phyloP scores from a whole-genome alignment of 169 alveolate genomes.

The Eimeria acervulina region DNA sequence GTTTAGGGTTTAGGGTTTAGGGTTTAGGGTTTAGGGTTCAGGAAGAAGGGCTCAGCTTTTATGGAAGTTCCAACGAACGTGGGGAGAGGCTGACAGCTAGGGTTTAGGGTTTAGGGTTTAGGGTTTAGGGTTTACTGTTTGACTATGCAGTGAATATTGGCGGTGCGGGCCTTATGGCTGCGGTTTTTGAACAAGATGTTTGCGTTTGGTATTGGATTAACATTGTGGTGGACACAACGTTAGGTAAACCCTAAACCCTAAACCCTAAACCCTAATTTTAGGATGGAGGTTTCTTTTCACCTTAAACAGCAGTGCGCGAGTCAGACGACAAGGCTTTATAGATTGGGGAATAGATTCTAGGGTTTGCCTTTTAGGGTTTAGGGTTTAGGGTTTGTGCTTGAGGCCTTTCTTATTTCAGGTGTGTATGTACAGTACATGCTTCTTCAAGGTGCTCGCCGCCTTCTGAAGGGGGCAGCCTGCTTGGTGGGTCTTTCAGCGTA shows the following conservation, averaged over 20 bases:
- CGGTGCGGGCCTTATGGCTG: constrained; percentile 40
- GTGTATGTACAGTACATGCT: not conserved
- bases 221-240: constrained; percentile 75
- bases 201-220: constrained; percentile 82
- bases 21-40: not conserved
- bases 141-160: constrained; percentile 36
- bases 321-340: not conserved
- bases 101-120: not conserved
- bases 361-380: not conserved
- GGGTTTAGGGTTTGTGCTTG: constrained; percentile 17
- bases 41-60: not conserved
- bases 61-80: not conserved
- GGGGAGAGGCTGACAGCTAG: no score
- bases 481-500: not conserved
- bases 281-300: not conserved
- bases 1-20: constrained; percentile 7
- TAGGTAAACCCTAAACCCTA: constrained; percentile 25
- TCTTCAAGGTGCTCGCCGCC: constrained; percentile 11
- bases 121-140: not conserved
- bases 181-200: constrained; percentile 32
- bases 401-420: not conserved
- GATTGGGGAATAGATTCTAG: not conserved
- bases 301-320: no score
- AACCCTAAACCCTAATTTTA: not conserved
- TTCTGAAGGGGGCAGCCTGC: constrained; percentile 17